Conservation (phyloP, 225 moss, liverwort and hornwort species). For the Polytrichum commune region DNA sequence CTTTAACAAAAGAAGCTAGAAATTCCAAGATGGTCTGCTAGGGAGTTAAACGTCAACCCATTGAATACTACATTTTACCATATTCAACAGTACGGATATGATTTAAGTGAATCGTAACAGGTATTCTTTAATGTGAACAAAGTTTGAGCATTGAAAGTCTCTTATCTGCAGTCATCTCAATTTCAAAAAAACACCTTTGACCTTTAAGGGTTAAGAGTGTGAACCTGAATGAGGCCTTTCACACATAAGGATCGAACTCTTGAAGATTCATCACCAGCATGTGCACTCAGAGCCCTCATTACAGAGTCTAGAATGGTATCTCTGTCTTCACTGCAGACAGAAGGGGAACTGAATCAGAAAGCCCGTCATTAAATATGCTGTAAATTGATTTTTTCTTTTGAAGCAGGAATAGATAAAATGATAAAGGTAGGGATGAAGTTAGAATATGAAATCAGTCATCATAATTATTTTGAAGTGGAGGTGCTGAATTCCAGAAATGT, state of each 20-base stretch:
- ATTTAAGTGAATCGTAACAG: background rate
- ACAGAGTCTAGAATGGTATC: constrained; percentile 65
- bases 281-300: constrained; percentile 81
- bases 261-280: constrained; percentile 79
- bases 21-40: no score
- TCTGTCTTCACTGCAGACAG: constrained; percentile 56
- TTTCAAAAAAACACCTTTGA: no score
- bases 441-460: background rate
- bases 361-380: background rate
- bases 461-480: background rate
- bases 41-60: no score
- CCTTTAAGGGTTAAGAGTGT: no score
- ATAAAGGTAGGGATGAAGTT: no score
- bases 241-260: constrained; percentile 80
- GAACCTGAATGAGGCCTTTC: constrained; percentile 67
- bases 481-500: no score
- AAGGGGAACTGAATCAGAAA: constrained; percentile 3
- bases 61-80: no score
- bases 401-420: constrained; percentile 3
- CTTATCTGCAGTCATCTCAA: no score
- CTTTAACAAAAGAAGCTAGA: no score
- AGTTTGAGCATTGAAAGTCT: no score
- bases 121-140: no score
- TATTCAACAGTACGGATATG: constrained; percentile 22
- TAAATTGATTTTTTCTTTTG: background rate